These are phyloP conservation scores for Carex scoparia DNA, from an alignment of 176 grass and related monocot genomes.

Conservation along the genomic window DNA sequence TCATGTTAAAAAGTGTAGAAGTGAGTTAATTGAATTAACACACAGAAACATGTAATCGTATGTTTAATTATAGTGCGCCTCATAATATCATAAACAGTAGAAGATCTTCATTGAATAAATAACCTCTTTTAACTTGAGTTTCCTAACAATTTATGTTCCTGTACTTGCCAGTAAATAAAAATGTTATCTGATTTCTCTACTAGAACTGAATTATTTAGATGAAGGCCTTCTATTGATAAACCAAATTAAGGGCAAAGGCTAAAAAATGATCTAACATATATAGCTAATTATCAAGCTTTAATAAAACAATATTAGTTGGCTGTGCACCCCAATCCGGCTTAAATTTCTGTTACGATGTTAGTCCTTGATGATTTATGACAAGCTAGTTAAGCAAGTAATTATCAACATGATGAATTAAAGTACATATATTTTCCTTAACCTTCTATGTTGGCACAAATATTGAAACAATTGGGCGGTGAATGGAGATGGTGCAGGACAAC, in stretches of 20 bases:
- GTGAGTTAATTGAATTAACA: neutral
- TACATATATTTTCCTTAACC: neutral
- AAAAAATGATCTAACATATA: neutral
- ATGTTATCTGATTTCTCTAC: neutral
- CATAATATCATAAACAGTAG: neutral
- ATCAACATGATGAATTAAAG: neutral
- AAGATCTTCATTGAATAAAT: neutral
- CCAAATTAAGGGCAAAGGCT: neutral
- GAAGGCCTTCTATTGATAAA: neutral
- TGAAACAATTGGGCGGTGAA: conserved; percentile 14
- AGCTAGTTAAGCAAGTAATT: neutral
- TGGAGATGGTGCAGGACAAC: conserved; percentile 24
- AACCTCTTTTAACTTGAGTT: neutral
- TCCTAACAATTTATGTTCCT: neutral
- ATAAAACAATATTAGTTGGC: neutral
- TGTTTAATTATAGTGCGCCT: neutral
- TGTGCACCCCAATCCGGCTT: neutral
- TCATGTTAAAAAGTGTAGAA: neutral
- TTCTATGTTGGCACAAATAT: neutral
- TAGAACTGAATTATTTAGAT: neutral
- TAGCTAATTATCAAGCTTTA: neutral
- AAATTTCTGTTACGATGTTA: neutral
- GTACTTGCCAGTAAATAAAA: neutral
- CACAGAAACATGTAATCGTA: neutral
- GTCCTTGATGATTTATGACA: neutral